phyloP scores from a whole-genome alignment of 2,329 filamentous ascomycete genomes.

The Fusarium zealandicum region DNA sequence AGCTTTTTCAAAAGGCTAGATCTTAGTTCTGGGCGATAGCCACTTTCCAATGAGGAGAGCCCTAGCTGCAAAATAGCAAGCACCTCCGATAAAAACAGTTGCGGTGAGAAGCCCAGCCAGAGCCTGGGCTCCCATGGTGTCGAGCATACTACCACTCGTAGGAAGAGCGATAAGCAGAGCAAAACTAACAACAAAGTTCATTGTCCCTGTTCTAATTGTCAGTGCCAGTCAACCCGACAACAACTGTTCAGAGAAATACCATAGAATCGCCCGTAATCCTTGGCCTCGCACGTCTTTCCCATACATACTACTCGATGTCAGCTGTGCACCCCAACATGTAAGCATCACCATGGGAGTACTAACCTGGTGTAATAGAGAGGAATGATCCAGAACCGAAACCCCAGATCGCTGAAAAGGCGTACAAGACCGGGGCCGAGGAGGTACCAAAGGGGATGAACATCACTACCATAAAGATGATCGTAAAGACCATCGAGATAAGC shows the following conservation, averaged over 20 bases:
- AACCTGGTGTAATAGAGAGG: constrained; percentile 50
- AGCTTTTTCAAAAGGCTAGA: constrained; percentile 5
- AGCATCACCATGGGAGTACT: neutral
- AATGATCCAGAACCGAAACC: constrained; percentile 58
- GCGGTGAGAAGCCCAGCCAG: constrained; percentile 56
- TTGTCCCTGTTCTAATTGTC: constrained; percentile 47
- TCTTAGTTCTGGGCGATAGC: constrained; percentile 29
- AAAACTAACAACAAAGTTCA: constrained; percentile 55
- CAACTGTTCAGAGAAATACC: constrained; percentile 17
- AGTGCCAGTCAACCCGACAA: neutral
- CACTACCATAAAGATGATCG: constrained; percentile 51
- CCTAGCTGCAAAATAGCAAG: constrained; percentile 43
- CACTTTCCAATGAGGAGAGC: constrained; percentile 38
- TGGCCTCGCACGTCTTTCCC: constrained; percentile 54
- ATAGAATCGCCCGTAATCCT: constrained; percentile 56
- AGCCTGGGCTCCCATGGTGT: constrained; percentile 52
- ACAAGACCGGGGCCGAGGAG: constrained; percentile 48
- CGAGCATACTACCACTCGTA: constrained; percentile 54
- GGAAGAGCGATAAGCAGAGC: constrained; percentile 55
- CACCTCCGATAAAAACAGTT: constrained; percentile 48
- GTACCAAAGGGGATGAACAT: constrained; percentile 56
- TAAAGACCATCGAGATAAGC: constrained; percentile 37
- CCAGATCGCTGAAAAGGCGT: constrained; percentile 54
- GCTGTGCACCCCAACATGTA: neutral
- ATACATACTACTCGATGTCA: constrained; percentile 49